Base-by-base conservation (phyloP, 1,139 yeast genomes). In the Yamadazyma taylorii region DNA sequence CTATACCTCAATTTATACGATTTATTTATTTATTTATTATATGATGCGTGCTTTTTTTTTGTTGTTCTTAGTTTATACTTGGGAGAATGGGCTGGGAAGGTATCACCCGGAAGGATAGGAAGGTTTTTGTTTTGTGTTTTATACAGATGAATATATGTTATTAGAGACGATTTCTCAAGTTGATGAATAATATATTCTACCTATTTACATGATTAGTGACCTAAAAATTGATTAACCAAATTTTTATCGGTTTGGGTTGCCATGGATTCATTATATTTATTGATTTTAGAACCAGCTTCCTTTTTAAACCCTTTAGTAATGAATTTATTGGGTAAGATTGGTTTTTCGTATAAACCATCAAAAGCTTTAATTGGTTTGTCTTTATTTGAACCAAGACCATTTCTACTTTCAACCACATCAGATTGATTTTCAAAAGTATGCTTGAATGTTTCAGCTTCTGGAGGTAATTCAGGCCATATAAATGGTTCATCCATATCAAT, bases 401-500 rank as follows among this genome's bases (percentile, higher is more conserved):
- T 56, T 45, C 60, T 61, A 37, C 51, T 50, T 33, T 55, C 57
- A 33, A 63, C 53, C 8, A 59, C 56, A 30, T 56, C 55, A 33
- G 56, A 48, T 48, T 61, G 65, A 42, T 60, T 57, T 15, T 55
- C 56, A 36, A 48, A 50, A 34, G 55, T 54, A 24, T 50, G 32
- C 23, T 51, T 48, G 23, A 63, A 52, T 22, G 44, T 46, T 17
- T 56, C 61, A 30, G 57, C 58, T 33, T 50, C 59, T 21, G 48
- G 46, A 2, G 75, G 65, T 50, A 81, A 80, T 34, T 75, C 83
- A 3, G 97, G 97, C 97, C 97, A 90, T 35, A 89, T 75, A 56
- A 90, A 90, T 14, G 97, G 97, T 47, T 88, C 88, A 38, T 79
- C 80, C 92, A 90, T 85, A 53, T 88, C 96, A 37, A 89, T 83